A percentile compares a stretch with the other conserved stretches of the same genome.
These are phyloP conservation scores for Strobilomyces dryophilus DNA, from an alignment of 768 basidiomycete species.

Conservation along the genomic window DNA sequence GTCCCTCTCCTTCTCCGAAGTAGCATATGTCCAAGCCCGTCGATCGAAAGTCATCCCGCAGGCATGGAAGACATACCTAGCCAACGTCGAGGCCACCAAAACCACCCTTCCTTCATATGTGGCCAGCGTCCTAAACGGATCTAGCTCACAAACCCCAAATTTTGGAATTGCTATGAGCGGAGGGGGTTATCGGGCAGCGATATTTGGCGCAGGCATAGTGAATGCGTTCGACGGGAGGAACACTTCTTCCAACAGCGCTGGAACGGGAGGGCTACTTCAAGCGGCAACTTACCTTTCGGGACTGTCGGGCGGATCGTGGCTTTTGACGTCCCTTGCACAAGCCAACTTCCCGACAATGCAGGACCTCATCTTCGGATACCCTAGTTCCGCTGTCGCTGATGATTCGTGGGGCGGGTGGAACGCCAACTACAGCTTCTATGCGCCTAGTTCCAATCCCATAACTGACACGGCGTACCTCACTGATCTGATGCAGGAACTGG, in stretches of 20 bases:
- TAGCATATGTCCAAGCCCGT: constrained; percentile 34
- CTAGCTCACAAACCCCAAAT: constrained; percentile 26
- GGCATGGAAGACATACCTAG: constrained; percentile 39
- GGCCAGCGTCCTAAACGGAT: constrained; percentile 25
- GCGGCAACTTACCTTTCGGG: constrained; percentile 50
- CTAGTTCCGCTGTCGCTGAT: constrained; percentile 11
- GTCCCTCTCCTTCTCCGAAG: constrained; percentile 34
- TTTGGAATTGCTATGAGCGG: constrained; percentile 52
- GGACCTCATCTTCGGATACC: constrained; percentile 34
- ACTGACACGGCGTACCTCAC: constrained; percentile 16
- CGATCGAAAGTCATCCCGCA: constrained; percentile 33
- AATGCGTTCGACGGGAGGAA: constrained; percentile 50
- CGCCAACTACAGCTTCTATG: constrained; percentile 15
- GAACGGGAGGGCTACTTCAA: constrained; percentile 51
- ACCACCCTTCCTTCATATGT: constrained; percentile 33
- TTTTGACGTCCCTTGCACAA: constrained; percentile 38
- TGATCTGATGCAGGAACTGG: constrained; percentile 23
- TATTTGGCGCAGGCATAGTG: constrained; percentile 49
- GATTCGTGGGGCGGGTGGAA: constrained; percentile 34
- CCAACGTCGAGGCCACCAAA: constrained; percentile 32
- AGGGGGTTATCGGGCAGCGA: constrained; percentile 54
- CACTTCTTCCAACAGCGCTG: constrained; percentile 35
- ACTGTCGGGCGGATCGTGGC: constrained; percentile 43
- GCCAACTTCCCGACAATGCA: constrained; percentile 39
- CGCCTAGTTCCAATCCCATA: constrained; percentile 18